Percentiles rank a stretch among this genome's conserved stretches.
phyloP scores from a whole-genome alignment of 768 basidiomycete species.

The Hygrophoropsis aurantiaca region DNA sequence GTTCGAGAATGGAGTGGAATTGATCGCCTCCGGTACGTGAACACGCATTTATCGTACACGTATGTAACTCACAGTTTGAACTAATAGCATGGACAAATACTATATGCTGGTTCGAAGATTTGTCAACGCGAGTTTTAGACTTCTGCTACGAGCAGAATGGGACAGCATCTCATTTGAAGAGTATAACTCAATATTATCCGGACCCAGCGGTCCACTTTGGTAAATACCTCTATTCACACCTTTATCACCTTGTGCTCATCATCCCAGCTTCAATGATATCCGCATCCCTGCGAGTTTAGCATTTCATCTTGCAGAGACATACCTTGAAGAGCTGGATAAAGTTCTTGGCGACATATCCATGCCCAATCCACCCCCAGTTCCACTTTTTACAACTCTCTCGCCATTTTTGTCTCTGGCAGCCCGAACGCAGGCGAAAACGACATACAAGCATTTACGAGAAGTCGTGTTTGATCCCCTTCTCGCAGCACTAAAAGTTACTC shows the following conservation, averaged over 20 bases:
- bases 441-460: slow-evolving; percentile 72
- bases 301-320: slow-evolving; percentile 89
- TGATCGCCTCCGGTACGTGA: slow-evolving; percentile 77
- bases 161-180: slow-evolving; percentile 48
- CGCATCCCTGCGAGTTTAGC: slow-evolving; percentile 76
- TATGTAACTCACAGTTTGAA: slow-evolving; percentile 8
- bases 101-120: slow-evolving; percentile 93
- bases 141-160: slow-evolving; percentile 76
- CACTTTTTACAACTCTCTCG: slow-evolving; percentile 52
- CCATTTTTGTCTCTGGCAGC: slow-evolving; percentile 79
- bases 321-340: slow-evolving; percentile 86
- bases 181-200: slow-evolving; percentile 68
- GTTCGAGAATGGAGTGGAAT: slow-evolving; percentile 94
- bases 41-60: background rate
- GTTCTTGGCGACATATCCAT: slow-evolving; percentile 35
- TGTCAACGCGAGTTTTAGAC: slow-evolving; percentile 79
- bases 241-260: slow-evolving; percentile 3
- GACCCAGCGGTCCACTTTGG: slow-evolving; percentile 82
- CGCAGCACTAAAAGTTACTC: slow-evolving; percentile 42
- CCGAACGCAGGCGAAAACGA: slow-evolving; percentile 57
- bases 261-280: slow-evolving; percentile 60
- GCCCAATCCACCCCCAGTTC: slow-evolving; percentile 33
- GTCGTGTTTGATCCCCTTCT: slow-evolving; percentile 72
- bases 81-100: slow-evolving; percentile 88
- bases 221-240: slow-evolving; percentile 31